Percentiles rank a stretch among this genome's conserved stretches.
These are phyloP conservation scores for Kingdonia uniflora DNA, from an alignment of 164 flowering plant genomes.

Conservation along the genomic window DNA sequence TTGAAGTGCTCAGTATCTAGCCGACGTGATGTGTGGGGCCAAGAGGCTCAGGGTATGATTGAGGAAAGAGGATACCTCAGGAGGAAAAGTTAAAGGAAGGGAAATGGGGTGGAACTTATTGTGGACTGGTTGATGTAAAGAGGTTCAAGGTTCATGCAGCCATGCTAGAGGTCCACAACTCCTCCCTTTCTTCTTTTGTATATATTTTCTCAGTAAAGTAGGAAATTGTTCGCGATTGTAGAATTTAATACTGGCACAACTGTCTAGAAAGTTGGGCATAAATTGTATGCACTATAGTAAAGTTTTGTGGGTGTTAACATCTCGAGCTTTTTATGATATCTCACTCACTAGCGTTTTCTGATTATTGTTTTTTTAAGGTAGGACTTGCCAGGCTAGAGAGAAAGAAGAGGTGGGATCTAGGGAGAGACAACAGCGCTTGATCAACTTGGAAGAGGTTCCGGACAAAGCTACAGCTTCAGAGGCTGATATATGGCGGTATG, in stretches of 20 bases:
- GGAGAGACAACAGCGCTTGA: conserved; percentile 60
- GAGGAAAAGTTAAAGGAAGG: conserved; percentile 91
- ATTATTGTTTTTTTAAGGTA: conserved; percentile 64
- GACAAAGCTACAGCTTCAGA: conserved; percentile 47
- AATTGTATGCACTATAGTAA: no score
- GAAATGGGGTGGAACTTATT: conserved; percentile 67
- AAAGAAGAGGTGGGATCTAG: conserved; percentile 64
- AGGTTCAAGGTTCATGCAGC: conserved; percentile 68
- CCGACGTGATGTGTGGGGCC: neutral
- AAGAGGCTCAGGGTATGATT: conserved; percentile 71
- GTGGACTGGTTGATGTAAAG: conserved; percentile 62
- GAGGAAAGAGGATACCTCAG: conserved; percentile 92
- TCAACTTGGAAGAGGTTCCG: conserved; percentile 60
- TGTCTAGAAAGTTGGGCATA: no score
- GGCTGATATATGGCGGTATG: conserved; percentile 88
- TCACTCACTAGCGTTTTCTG: neutral
- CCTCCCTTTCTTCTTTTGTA: no score
- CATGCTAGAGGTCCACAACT: conserved; percentile 55
- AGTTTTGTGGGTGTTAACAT: no score
- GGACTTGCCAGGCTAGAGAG: conserved; percentile 87
- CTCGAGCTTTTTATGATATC: no score
- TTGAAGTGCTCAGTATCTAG: no score
- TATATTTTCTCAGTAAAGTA: no score
- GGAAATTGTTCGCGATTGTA: no score
- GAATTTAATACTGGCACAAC: no score